Evolutionary conservation across 2,329 filamentous ascomycete genomes (phyloP).

Genomic region (Curvularia hawaiiensis): DNA sequence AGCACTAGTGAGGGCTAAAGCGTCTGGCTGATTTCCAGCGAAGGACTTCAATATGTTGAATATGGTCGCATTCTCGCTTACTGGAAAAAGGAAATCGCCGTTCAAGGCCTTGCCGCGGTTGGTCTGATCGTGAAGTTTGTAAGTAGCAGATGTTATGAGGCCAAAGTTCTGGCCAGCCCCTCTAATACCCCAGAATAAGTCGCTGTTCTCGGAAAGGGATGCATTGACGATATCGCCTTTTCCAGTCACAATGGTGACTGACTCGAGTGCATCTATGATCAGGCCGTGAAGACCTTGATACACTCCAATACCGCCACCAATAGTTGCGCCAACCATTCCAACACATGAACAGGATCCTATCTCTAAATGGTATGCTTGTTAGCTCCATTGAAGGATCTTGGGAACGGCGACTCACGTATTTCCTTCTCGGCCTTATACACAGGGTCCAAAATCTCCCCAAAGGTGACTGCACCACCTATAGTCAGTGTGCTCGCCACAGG

Average conservation of each 20-base stretch:
- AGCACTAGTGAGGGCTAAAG: neutral
- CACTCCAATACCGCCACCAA: slow-evolving; percentile 14
- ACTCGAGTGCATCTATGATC: slow-evolving; percentile 5
- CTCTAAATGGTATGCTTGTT: neutral
- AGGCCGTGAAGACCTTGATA: slow-evolving; percentile 7
- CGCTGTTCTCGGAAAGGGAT: neutral
- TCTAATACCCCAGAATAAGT: slow-evolving; percentile 6
- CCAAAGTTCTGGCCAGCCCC: slow-evolving; percentile 8
- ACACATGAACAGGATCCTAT: slow-evolving; percentile 3
- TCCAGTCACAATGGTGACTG: slow-evolving; percentile 4
- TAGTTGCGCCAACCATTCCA: slow-evolving; percentile 10
- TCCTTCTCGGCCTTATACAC: slow-evolving; percentile 1
- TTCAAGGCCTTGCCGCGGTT: neutral
- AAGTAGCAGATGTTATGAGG: slow-evolving; percentile 4
- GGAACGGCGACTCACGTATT: neutral
- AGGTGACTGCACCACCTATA: neutral
- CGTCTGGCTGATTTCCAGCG: neutral
- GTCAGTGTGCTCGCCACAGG: neutral
- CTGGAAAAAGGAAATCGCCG: neutral
- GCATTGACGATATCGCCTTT: slow-evolving; percentile 2
- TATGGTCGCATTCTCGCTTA: neutral
- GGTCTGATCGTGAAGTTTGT: neutral
- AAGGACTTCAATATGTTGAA: slow-evolving; percentile 2
- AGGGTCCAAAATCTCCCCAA: neutral
- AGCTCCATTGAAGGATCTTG: neutral